These are phyloP conservation scores for Capsicum pubescens DNA, from an alignment of 257 asterid genomes.

Conservation along the genomic window DNA sequence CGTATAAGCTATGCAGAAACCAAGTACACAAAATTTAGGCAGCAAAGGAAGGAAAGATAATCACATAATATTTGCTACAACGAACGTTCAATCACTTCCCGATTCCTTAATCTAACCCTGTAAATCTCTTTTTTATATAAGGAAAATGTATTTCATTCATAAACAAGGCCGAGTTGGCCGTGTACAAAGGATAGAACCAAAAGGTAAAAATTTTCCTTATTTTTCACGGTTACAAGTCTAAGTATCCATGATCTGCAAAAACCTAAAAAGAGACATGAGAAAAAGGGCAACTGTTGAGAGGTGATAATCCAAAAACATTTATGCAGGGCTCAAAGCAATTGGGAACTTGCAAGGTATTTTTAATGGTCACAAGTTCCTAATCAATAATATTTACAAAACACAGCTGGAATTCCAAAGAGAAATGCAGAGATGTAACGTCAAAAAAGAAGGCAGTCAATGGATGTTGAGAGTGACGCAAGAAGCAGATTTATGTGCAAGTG, in stretches of 20 bases:
- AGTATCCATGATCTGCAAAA: too few species aligned
- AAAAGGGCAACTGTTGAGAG: neutral
- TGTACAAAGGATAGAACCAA: too few species aligned
- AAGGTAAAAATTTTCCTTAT: neutral
- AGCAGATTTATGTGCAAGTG: neutral
- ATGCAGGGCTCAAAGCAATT: neutral
- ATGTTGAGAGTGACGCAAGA: neutral
- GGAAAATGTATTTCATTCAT: too few species aligned
- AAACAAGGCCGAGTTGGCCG: too few species aligned
- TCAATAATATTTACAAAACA: neutral
- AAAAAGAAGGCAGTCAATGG: conserved; percentile 11
- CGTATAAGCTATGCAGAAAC: conserved; percentile 15
- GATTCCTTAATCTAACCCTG: conserved; percentile 3
- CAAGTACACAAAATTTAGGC: neutral
- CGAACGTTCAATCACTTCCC: neutral
- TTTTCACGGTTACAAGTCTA: neutral
- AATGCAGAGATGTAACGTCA: neutral
- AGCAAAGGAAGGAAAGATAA: neutral
- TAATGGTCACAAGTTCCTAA: conserved; percentile 3
- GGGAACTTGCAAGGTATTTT: conserved; percentile 13
- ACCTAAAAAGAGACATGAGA: neutral
- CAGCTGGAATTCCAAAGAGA: neutral
- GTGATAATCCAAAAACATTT: neutral
- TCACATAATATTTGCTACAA: neutral
- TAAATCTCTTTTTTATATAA: neutral